Evolutionary conservation across 2,329 filamentous ascomycete species (phyloP).

Genomic region (Aspergillus tamarii): DNA sequence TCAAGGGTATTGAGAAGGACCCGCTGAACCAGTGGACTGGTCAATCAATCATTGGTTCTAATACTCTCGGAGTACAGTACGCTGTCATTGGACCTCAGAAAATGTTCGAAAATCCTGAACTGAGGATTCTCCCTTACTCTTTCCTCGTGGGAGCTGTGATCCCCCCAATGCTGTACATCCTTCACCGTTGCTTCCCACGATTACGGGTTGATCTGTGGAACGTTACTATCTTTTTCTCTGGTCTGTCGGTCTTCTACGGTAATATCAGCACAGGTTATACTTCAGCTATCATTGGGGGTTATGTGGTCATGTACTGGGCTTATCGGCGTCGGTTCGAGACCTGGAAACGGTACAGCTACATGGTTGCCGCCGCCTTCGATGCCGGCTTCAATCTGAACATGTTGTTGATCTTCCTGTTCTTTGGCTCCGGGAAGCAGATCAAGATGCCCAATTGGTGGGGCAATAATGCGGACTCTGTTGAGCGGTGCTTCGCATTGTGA

Average conservation of each 20-base stretch:
- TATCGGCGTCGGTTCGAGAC: conserved; percentile 60
- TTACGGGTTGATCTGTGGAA: conserved; percentile 63
- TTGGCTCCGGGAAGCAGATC: conserved; percentile 60
- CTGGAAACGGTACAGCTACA: conserved; percentile 65
- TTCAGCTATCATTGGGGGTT: conserved; percentile 62
- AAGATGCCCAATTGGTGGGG: conserved; percentile 69
- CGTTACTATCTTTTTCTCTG: conserved; percentile 64
- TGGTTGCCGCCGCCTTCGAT: conserved; percentile 64
- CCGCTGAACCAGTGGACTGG: conserved; percentile 66
- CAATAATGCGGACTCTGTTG: conserved; percentile 57
- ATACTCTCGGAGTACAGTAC: conserved; percentile 63
- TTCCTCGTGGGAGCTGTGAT: conserved; percentile 37
- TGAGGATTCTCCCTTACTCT: conserved; percentile 34
- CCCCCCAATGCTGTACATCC: conserved; percentile 47
- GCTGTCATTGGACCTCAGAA: conserved; percentile 54
- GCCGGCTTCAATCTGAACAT: conserved; percentile 66
- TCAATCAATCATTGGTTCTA: conserved; percentile 54
- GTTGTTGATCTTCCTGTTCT: conserved; percentile 63
- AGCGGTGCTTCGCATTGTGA: conserved; percentile 61
- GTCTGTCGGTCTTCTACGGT: conserved; percentile 60
- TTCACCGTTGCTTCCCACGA: conserved; percentile 58
- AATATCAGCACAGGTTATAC: conserved; percentile 65
- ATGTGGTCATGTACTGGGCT: conserved; percentile 63
- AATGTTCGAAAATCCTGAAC: conserved; percentile 33
- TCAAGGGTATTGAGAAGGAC: conserved; percentile 55